A percentile compares a stretch with the other conserved stretches of the same genome.
Conservation (phyloP, 1,284 basidiomycete species). For the Malassezia furfur region DNA sequence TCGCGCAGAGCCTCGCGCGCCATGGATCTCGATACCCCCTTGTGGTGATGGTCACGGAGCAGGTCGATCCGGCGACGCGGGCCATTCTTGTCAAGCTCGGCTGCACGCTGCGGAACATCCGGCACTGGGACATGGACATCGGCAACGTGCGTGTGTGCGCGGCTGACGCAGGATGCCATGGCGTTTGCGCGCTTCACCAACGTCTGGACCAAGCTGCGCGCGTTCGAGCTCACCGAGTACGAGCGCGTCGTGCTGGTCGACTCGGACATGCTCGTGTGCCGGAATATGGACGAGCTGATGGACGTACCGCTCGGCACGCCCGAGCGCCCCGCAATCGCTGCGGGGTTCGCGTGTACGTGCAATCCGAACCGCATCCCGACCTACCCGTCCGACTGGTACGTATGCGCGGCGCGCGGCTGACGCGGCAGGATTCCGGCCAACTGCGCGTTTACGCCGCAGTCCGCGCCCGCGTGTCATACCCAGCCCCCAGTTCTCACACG, state of each 20-base stretch:
- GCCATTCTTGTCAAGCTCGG: not conserved
- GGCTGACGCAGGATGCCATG: not conserved
- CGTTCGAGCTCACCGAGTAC: constrained; percentile 35
- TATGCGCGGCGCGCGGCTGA: constrained; percentile 5
- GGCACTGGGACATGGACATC: not conserved
- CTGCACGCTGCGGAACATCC: constrained; percentile 9
- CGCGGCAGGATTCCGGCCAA: constrained; percentile 69
- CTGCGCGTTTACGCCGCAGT: constrained; percentile 64
- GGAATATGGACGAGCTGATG: constrained; percentile 77
- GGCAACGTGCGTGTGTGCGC: not conserved
- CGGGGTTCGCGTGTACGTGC: constrained; percentile 80
- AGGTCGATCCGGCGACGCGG: constrained; percentile 1
- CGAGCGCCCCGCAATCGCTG: constrained; percentile 57
- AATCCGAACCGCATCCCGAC: constrained; percentile 73
- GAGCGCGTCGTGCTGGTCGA: constrained; percentile 76
- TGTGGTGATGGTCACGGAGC: constrained; percentile 9
- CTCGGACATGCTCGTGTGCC: constrained; percentile 77
- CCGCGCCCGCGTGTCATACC: constrained; percentile 50
- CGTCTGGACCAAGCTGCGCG: constrained; percentile 46
- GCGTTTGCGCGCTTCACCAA: constrained; percentile 32
- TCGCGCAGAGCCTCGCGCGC: not conserved
- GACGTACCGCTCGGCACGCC: constrained; percentile 49
- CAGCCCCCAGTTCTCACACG: constrained; percentile 37
- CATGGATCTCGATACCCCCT: constrained; percentile 12
- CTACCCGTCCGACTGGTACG: constrained; percentile 81